Percentiles rank a stretch among this genome's conserved stretches.
phyloP scores from a whole-genome alignment of 352 stramenopile genomes.

The Phytophthora capsici region DNA sequence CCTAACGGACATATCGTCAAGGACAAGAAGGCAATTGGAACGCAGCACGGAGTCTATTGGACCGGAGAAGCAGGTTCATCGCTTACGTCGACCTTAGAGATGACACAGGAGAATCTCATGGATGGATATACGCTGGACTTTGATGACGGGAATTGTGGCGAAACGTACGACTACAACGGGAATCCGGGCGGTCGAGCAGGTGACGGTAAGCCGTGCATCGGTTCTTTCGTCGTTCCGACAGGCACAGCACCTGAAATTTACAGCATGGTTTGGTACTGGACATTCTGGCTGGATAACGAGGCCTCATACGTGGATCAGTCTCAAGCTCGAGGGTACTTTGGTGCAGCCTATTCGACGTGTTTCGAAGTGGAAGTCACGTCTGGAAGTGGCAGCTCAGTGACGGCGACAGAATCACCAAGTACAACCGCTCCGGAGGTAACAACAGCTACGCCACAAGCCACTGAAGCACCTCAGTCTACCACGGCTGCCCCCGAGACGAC shows the following conservation, averaged over 20 bases:
- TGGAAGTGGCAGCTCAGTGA: slow-evolving; percentile 1
- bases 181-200: slow-evolving; percentile 56
- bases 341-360: slow-evolving; percentile 69
- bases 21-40: slow-evolving; percentile 70
- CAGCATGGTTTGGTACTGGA: slow-evolving; percentile 80
- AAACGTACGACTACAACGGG: slow-evolving; percentile 52
- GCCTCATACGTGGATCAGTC: slow-evolving; percentile 54
- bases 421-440: not conserved
- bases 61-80: slow-evolving; percentile 47
- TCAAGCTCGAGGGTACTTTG: slow-evolving; percentile 64
- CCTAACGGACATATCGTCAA: slow-evolving; percentile 71
- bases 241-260: slow-evolving; percentile 57
- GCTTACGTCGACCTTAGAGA: slow-evolving; percentile 55
- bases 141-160: slow-evolving; percentile 68
- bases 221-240: slow-evolving; percentile 52
- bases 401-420: not conserved
- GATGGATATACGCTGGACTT: slow-evolving; percentile 52
- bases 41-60: slow-evolving; percentile 71
- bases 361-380: slow-evolving; percentile 67
- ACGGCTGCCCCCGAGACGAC: slow-evolving; percentile 3
- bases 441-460: slow-evolving; percentile 5
- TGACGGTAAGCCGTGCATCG: slow-evolving; percentile 68
- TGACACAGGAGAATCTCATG: slow-evolving; percentile 55
- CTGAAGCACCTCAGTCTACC: not conserved
- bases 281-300: slow-evolving; percentile 63